These are phyloP conservation scores for Teunomyces stri DNA, from an alignment of 805 yeast genomes.

Conservation along the genomic window DNA sequence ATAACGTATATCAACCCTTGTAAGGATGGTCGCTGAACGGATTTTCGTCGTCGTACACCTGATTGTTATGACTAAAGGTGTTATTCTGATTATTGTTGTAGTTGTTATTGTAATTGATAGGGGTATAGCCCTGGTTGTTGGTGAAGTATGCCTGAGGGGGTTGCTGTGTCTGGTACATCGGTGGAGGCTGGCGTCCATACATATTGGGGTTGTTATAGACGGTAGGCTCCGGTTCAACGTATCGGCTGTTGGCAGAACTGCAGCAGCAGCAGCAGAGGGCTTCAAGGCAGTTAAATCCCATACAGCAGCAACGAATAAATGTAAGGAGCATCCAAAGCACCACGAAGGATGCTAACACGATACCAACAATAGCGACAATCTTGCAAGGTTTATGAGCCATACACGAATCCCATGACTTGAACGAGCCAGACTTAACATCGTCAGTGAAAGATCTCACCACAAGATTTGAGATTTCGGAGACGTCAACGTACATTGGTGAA, in stretches of 20 bases:
- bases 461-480: neutral
- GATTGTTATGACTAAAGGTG: slow-evolving; percentile 7
- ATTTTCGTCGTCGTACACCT: slow-evolving; percentile 8
- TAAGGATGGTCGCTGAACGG: slow-evolving; percentile 8
- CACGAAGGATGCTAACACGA: slow-evolving; percentile 54
- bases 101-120: slow-evolving; percentile 4
- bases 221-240: slow-evolving; percentile 17
- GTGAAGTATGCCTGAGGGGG: slow-evolving; percentile 14
- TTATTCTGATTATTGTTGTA: slow-evolving; percentile 7
- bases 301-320: slow-evolving; percentile 55
- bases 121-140: slow-evolving; percentile 13
- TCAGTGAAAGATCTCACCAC: slow-evolving; percentile 5
- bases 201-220: slow-evolving; percentile 32
- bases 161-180: slow-evolving; percentile 12
- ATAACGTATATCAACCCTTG: neutral
- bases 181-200: slow-evolving; percentile 25
- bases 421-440: slow-evolving; percentile 44
- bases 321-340: slow-evolving; percentile 56
- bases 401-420: slow-evolving; percentile 72
- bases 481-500: slow-evolving; percentile 9
- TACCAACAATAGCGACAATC: slow-evolving; percentile 71
- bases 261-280: slow-evolving; percentile 51
- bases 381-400: slow-evolving; percentile 77
- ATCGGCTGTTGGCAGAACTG: slow-evolving; percentile 18
- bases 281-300: slow-evolving; percentile 46